Percentiles rank a stretch among this genome's conserved stretches.
phyloP scores from a whole-genome alignment of 2,329 filamentous ascomycete genomes.

The Leptographium radiaticola region DNA sequence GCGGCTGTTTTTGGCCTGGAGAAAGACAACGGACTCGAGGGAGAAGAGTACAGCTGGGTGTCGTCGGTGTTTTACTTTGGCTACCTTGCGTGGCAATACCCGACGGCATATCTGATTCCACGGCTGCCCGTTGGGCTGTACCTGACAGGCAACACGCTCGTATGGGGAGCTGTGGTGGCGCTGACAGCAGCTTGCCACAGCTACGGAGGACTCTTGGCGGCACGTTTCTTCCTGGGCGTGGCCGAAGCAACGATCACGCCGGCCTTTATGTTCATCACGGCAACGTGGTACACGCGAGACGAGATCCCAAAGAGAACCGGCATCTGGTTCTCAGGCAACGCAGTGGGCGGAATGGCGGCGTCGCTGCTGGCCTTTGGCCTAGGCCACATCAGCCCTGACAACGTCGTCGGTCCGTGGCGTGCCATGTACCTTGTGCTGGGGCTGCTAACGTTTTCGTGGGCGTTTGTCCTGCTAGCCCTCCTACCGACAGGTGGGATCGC shows the following conservation, averaged over 20 bases:
- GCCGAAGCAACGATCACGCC: conserved; percentile 42
- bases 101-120: conserved; percentile 12
- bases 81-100: conserved; percentile 25
- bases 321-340: conserved; percentile 42
- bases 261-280: conserved; percentile 37
- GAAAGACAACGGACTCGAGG: conserved; percentile 27
- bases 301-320: conserved; percentile 41
- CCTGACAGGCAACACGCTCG: conserved; percentile 8
- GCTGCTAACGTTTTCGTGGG: conserved; percentile 24
- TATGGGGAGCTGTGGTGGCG: conserved; percentile 7
- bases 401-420: conserved; percentile 24
- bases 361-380: conserved; percentile 41
- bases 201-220: conserved; percentile 30
- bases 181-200: conserved; percentile 7
- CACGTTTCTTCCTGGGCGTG: conserved; percentile 40
- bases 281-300: conserved; percentile 42
- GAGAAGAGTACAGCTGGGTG: conserved; percentile 31
- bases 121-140: conserved; percentile 9
- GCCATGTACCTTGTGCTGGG: conserved; percentile 17
- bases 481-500: conserved; percentile 40
- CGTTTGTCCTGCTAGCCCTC: conserved; percentile 28
- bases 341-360: conserved; percentile 32
- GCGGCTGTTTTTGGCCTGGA: conserved; percentile 14
- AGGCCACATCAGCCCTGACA: conserved; percentile 35
- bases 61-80: conserved; percentile 32